phyloP scores from a whole-genome alignment of 352 stramenopile genomes.

The Hyaloperonospora arabidopsidis region DNA sequence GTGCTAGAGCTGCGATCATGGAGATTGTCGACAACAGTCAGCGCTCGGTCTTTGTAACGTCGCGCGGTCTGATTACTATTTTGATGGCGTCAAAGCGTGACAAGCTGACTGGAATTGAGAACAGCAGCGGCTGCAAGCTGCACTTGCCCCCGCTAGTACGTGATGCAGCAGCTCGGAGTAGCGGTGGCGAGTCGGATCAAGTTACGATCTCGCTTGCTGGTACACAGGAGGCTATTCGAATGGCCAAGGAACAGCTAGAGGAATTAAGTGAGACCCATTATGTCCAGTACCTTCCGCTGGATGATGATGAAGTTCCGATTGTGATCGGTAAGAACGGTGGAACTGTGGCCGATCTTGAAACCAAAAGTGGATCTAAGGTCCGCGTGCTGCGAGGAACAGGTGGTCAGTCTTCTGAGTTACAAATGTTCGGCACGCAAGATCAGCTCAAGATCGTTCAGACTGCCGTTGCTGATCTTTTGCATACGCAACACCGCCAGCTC shows the following conservation, averaged over 20 bases:
- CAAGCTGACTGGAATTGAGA: conserved; percentile 67
- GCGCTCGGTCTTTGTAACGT: conserved; percentile 57
- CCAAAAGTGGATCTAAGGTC: conserved; percentile 51
- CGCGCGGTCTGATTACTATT: conserved; percentile 48
- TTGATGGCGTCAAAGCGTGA: conserved; percentile 68
- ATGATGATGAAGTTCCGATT: conserved; percentile 66
- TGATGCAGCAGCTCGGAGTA: conserved; percentile 15
- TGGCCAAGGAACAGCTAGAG: conserved; percentile 53
- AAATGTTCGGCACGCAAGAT: conserved; percentile 68
- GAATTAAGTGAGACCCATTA: conserved; percentile 52
- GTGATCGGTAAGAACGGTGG: conserved; percentile 78
- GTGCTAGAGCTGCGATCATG: conserved; percentile 41
- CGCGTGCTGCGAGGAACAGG: conserved; percentile 40
- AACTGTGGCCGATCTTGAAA: conserved; percentile 63
- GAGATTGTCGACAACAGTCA: conserved; percentile 74
- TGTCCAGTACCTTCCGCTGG: conserved; percentile 59
- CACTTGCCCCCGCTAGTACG: conserved; percentile 36
- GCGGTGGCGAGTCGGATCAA: conserved; percentile 31
- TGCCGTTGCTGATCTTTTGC: conserved; percentile 52
- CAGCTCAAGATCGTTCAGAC: conserved; percentile 46
- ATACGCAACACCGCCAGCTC: conserved; percentile 72
- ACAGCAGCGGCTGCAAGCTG: conserved; percentile 45
- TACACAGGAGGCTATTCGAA: conserved; percentile 48
- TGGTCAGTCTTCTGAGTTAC: conserved; percentile 40
- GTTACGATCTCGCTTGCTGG: conserved; percentile 63